Evolutionary conservation across 108 stramenopile genomes (phyloP).

Genomic region (Licmophora abbreviata): DNA sequence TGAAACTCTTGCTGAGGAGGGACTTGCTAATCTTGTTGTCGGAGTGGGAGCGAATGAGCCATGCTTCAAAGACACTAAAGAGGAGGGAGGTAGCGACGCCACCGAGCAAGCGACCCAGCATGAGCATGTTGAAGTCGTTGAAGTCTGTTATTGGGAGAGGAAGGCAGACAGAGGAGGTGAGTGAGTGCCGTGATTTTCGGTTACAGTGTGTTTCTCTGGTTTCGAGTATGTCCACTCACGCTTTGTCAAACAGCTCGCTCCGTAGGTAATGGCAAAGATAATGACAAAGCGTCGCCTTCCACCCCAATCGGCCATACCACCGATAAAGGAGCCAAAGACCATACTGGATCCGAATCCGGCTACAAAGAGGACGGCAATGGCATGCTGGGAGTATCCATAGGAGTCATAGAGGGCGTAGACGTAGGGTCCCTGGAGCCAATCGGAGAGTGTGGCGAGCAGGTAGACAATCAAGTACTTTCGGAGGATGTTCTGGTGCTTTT

Average conservation of each 20-base stretch:
- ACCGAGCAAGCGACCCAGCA: conserved; percentile 87
- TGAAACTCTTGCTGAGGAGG: conserved; percentile 78
- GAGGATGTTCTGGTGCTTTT: conserved; percentile 25
- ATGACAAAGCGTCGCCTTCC: conserved; percentile 82
- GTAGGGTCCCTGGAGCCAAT: conserved; percentile 99
- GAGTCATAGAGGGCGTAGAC: conserved; percentile 94
- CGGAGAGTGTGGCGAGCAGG: conserved; percentile 82
- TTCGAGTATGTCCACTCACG: conserved; percentile 66
- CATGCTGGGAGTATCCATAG: conserved; percentile 85
- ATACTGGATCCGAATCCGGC: conserved; percentile 82
- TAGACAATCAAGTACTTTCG: conserved; percentile 86
- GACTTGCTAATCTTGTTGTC: conserved; percentile 56
- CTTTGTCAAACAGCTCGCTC: conserved; percentile 75
- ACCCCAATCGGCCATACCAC: conserved; percentile 57
- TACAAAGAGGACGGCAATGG: conserved; percentile 83
- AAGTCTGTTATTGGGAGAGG: conserved; percentile 40
- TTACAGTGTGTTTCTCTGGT: too few species aligned
- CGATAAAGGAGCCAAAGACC: conserved; percentile 60
- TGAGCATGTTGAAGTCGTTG: conserved; percentile 70
- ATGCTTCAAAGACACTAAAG: conserved; percentile 91
- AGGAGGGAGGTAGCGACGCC: conserved; percentile 87
- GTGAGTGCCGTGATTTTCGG: background rate
- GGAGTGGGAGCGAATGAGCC: conserved; percentile 84
- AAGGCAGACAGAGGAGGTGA: background rate
- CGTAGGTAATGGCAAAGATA: conserved; percentile 84